phyloP scores from a whole-genome alignment of 495 filamentous ascomycete genomes.

The Aspergillus avenaceus region DNA sequence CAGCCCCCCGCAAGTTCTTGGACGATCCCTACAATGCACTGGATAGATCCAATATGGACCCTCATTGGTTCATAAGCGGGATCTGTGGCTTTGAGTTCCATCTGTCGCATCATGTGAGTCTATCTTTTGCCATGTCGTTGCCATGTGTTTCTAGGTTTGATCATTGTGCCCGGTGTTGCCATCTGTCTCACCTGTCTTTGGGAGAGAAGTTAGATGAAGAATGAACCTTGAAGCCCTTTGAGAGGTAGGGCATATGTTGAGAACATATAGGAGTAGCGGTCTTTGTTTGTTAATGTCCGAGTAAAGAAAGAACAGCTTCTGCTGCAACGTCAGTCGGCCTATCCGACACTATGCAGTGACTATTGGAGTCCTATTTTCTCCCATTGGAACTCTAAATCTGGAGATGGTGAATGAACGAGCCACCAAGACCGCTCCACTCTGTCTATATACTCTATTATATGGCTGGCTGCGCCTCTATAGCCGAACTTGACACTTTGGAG shows the following conservation, averaged over 20 bases:
- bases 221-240: no score
- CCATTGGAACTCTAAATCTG: neutral
- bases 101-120: no score
- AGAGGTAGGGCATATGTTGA: neutral
- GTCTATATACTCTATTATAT: neutral
- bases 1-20: neutral
- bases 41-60: no score
- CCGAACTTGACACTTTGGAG: no score
- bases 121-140: no score
- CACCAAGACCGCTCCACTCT: neutral
- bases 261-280: neutral
- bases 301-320: neutral
- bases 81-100: no score
- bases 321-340: neutral
- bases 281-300: neutral
- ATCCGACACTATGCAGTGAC: neutral
- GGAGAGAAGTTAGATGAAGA: no score
- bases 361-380: neutral
- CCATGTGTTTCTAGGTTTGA: no score
- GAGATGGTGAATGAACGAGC: neutral
- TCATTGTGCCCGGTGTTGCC: no score
- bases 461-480: neutral
- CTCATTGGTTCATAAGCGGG: neutral
- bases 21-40: no score
- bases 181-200: no score